phyloP scores from a whole-genome alignment of 768 basidiomycete genomes.

The Suillus variegatus region DNA sequence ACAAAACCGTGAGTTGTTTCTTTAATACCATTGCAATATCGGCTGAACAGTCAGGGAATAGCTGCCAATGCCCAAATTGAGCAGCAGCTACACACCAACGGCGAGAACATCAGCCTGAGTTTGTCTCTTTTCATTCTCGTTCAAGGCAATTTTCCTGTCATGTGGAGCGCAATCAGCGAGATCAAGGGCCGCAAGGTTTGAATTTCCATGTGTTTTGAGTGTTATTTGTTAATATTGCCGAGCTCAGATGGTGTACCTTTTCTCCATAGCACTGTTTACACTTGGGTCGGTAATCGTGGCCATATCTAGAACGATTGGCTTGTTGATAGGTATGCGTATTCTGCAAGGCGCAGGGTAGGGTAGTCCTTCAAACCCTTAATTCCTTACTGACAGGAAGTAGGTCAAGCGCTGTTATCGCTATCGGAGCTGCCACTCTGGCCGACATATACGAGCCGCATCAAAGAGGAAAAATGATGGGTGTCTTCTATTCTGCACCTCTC shows the following conservation, averaged over 20 bases:
- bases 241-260: slow-evolving; percentile 53
- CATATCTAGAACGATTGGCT: slow-evolving; percentile 51
- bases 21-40: neutral
- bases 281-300: slow-evolving; percentile 62
- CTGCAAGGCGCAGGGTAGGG: slow-evolving; percentile 64
- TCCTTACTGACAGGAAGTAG: slow-evolving; percentile 29
- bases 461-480: slow-evolving; percentile 80
- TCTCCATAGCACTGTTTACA: slow-evolving; percentile 53
- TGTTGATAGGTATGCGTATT: slow-evolving; percentile 67
- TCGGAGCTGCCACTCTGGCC: slow-evolving; percentile 78
- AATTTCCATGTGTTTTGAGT: neutral
- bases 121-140: slow-evolving; percentile 70
- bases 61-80: slow-evolving; percentile 72
- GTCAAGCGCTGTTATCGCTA: slow-evolving; percentile 65
- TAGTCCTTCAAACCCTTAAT: too few relatives aligned
- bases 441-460: slow-evolving; percentile 81
- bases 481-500: slow-evolving; percentile 80
- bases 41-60: slow-evolving; percentile 24
- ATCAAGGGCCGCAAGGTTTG: slow-evolving; percentile 71
- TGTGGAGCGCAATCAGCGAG: slow-evolving; percentile 76
- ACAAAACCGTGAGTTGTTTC: slow-evolving; percentile 29
- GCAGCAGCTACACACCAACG: slow-evolving; percentile 57
- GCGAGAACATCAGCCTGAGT: slow-evolving; percentile 64
- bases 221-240: neutral
- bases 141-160: slow-evolving; percentile 66